These are phyloP conservation scores for Alternaria atra DNA, from an alignment of 2,329 filamentous ascomycete genomes.

Conservation along the genomic window DNA sequence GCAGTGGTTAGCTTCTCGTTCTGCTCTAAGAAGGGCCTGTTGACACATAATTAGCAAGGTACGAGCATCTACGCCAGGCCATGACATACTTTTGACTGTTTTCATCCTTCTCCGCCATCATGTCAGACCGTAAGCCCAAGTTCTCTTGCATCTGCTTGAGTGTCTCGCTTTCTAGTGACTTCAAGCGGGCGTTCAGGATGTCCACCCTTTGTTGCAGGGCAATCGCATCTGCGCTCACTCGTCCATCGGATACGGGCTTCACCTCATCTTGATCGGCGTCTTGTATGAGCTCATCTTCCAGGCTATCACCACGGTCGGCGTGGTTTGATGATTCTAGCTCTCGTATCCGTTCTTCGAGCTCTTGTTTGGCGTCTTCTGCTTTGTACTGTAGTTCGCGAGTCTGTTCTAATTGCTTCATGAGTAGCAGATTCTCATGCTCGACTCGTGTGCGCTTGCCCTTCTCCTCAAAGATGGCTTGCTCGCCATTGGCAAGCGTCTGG, in stretches of 20 bases:
- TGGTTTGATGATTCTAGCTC: slow-evolving; percentile 51
- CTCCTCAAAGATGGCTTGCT: slow-evolving; percentile 62
- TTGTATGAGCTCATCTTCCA: slow-evolving; percentile 53
- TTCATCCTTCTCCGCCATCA: slow-evolving; percentile 49
- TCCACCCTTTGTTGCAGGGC: slow-evolving; percentile 54
- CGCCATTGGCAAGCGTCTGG: slow-evolving; percentile 59
- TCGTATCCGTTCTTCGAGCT: slow-evolving; percentile 57
- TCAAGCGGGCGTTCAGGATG: slow-evolving; percentile 47
- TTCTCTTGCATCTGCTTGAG: slow-evolving; percentile 55
- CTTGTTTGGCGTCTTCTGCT: slow-evolving; percentile 58
- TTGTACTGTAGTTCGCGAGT: slow-evolving; percentile 58
- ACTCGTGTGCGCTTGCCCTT: slow-evolving; percentile 58
- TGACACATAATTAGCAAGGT: background rate
- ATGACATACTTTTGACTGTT: slow-evolving; percentile 41
- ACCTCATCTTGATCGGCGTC: slow-evolving; percentile 39
- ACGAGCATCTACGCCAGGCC: background rate
- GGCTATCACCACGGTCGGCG: slow-evolving; percentile 39
- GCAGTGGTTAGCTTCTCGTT: slow-evolving; percentile 49
- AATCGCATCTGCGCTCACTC: slow-evolving; percentile 46
- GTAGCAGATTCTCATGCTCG: slow-evolving; percentile 58
- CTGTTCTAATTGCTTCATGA: slow-evolving; percentile 59
- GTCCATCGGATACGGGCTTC: slow-evolving; percentile 29
- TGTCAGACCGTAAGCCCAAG: slow-evolving; percentile 48
- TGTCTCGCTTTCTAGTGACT: slow-evolving; percentile 51
- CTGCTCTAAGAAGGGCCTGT: slow-evolving; percentile 50